Base-by-base conservation (phyloP, 352 stramenopile species). In the Stephanocyclus meneghinianus region DNA sequence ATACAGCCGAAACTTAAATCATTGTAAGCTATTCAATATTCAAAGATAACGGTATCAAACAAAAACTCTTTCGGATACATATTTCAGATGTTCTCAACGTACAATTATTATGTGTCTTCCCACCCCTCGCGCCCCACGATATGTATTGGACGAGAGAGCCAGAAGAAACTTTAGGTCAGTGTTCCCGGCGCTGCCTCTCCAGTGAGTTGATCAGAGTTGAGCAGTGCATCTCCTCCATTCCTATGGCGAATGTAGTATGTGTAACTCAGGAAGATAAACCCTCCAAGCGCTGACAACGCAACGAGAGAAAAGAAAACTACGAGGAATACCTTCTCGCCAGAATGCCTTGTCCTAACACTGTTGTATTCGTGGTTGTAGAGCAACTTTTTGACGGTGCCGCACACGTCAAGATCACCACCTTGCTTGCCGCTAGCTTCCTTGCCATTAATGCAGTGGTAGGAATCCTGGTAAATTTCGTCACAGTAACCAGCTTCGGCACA, bases 171-270 rank as follows among this genome's bases (percentile, higher is more conserved):
- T 51, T 65, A 48, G 50, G 57, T 57, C 4, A 68, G 42, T 55
- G 37, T 42, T 51, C 35, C 57, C 0, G 57, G 16, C 15, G 1
- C 18, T 51, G 32, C 9, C 10, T 65, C 16, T 8, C 47, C 47
- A 29, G 51, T 32, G n/a, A 68, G 60, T 48, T 68, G 44, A 68
- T 68, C 60, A 16, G 60, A 16, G 40, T 44, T 21, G 8, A 68
- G 18, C 37, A 68, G 44, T 35, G 40, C 26, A 55, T 42, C 60
- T 53, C 56, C 68, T 15, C 71, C 71, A n/a, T 63, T 65, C 55
- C 53, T 77, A 40, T 85, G 78, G 44, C 78, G 63, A 65, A 81
- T 62, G 44, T 79, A 85, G 26, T 85, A 85, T 2, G 78, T 74
- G 48, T 81, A 85, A 35, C 59, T 57, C 18, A 77, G 60, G 61